Conservation (phyloP, 371 early-diverging fungal genomes). For the Capillidium heterosporum region DNA sequence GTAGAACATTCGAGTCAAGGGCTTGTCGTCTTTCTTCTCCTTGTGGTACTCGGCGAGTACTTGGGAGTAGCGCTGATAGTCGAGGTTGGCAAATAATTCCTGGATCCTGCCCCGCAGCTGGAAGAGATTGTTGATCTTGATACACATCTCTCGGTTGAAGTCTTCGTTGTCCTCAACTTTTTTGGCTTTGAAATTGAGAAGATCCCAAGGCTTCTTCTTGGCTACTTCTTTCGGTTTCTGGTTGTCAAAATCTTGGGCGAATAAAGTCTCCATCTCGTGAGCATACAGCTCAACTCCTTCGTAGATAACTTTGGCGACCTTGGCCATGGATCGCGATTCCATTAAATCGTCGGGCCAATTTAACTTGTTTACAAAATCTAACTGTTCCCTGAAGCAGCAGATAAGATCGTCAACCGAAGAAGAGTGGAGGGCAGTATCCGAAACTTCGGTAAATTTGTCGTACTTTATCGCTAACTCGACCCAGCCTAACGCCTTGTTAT, state of each 20-base stretch:
- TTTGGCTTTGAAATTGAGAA: background rate
- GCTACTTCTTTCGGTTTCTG: too few relatives aligned
- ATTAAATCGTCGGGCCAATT: slow-evolving; percentile 59
- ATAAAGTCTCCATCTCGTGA: background rate
- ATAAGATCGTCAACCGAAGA: slow-evolving; percentile 65
- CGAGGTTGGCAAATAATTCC: background rate
- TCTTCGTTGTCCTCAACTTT: background rate
- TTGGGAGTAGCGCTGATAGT: slow-evolving; percentile 19
- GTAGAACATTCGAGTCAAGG: slow-evolving; percentile 23
- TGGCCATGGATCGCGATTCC: slow-evolving; percentile 44
- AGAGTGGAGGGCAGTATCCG: slow-evolving; percentile 44
- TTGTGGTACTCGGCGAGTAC: slow-evolving; percentile 12
- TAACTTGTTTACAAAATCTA: slow-evolving; percentile 42
- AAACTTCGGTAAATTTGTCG: slow-evolving; percentile 31
- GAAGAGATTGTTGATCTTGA: slow-evolving; percentile 17
- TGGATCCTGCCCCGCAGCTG: background rate
- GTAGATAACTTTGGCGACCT: slow-evolving; percentile 36
- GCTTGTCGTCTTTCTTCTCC: slow-evolving; percentile 12
- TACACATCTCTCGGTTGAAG: slow-evolving; percentile 22
- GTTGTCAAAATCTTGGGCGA: background rate
- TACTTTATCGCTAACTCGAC: slow-evolving; percentile 4
- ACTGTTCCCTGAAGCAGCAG: slow-evolving; percentile 53
- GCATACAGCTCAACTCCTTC: slow-evolving; percentile 1
- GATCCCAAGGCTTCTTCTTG: background rate
- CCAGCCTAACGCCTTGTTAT: slow-evolving; percentile 1